Evolutionary conservation across 176 grass and related monocot genomes (phyloP).

Genomic region (Phoenix dactylifera): DNA sequence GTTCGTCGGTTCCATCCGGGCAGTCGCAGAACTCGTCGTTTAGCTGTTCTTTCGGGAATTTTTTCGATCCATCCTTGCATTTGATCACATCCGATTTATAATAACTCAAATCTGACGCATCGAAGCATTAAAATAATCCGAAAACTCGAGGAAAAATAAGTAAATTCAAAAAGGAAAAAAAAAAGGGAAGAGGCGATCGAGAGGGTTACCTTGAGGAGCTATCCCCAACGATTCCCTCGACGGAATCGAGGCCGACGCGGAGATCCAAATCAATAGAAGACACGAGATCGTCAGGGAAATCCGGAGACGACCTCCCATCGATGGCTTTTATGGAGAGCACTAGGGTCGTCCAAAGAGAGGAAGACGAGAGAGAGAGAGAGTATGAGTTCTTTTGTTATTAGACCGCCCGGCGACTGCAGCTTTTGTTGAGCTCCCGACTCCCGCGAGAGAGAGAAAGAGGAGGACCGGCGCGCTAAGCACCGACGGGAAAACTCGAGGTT

Average conservation of each 20-base stretch:
- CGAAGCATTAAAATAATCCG: background rate
- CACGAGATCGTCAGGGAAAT: conserved; percentile 5
- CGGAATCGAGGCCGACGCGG: conserved; percentile 1
- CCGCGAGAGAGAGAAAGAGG: too few relatives aligned
- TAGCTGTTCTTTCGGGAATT: conserved; percentile 67
- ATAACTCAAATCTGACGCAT: conserved; percentile 55
- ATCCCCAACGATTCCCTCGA: conserved; percentile 14
- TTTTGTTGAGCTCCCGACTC: too few relatives aligned
- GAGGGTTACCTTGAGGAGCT: conserved; percentile 15
- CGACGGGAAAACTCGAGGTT: too few relatives aligned
- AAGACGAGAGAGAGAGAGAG: too few relatives aligned
- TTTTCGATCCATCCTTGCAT: conserved; percentile 87
- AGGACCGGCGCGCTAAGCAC: too few relatives aligned
- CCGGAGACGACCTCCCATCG: conserved; percentile 6
- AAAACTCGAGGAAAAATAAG: background rate
- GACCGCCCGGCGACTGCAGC: too few relatives aligned
- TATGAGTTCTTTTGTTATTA: too few relatives aligned
- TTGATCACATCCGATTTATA: conserved; percentile 67
- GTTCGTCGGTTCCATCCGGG: conserved; percentile 91
- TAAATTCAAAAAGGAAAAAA: background rate
- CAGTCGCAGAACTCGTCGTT: conserved; percentile 99
- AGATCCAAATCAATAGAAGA: conserved; percentile 2
- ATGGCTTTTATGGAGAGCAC: too few relatives aligned
- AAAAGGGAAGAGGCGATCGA: background rate
- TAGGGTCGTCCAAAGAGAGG: too few relatives aligned